Conservation (phyloP, 2,329 filamentous ascomycete genomes). For the Cryoendolithus antarcticus region DNA sequence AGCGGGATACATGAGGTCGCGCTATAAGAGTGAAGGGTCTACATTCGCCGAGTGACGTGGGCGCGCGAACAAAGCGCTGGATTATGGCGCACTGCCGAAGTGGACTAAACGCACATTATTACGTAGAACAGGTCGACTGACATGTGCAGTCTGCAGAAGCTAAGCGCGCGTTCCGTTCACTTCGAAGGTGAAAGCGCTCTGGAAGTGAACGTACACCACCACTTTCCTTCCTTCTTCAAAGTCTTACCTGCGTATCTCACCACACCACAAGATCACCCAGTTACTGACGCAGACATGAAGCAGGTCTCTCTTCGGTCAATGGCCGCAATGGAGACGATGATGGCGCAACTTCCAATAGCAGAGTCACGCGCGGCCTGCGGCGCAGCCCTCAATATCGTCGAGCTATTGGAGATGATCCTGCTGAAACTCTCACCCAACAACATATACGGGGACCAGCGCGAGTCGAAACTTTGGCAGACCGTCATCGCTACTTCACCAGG, state of each 20-base stretch:
- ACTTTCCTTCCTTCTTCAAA: too few species aligned
- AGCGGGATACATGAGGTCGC: slow-evolving; percentile 48
- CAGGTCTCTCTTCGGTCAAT: too few species aligned
- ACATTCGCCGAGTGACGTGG: too few species aligned
- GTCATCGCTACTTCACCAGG: not conserved
- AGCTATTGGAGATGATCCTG: not conserved
- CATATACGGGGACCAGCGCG: not conserved
- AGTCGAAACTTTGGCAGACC: not conserved
- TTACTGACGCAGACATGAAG: too few species aligned
- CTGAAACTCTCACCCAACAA: not conserved
- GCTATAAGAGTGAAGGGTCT: slow-evolving; percentile 4
- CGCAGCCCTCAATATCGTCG: not conserved
- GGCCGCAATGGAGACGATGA: not conserved
- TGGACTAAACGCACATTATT: too few species aligned
- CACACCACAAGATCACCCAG: not conserved
- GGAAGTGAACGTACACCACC: not conserved
- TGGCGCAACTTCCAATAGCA: not conserved
- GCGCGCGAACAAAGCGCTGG: not conserved
- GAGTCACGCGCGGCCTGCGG: not conserved
- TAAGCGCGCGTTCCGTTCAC: not conserved
- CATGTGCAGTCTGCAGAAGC: too few species aligned
- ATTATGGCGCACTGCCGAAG: not conserved
- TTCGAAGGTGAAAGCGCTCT: not conserved
- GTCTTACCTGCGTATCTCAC: too few species aligned
- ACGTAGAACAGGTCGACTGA: too few species aligned